Percentiles rank a stretch among this genome's conserved stretches.
These are phyloP conservation scores for Pythium aristosporum DNA, from an alignment of 352 stramenopile species.

Conservation along the genomic window DNA sequence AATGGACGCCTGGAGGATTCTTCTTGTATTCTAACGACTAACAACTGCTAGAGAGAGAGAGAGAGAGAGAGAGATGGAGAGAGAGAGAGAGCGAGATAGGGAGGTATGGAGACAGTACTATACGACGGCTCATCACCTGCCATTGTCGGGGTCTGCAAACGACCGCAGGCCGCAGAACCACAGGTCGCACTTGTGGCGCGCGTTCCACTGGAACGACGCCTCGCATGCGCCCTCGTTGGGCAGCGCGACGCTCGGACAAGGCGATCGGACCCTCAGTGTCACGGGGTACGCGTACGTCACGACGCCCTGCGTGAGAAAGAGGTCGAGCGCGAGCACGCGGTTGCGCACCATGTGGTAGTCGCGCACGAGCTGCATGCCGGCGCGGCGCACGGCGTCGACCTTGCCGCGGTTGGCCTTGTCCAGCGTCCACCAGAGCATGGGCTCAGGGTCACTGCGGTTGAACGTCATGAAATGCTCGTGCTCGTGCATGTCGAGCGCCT, in stretches of 20 bases:
- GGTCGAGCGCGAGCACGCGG: conserved; percentile 54
- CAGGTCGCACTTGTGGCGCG: conserved; percentile 68
- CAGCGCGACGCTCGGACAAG: conserved; percentile 62
- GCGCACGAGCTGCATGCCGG: conserved; percentile 59
- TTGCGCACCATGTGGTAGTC: conserved; percentile 57
- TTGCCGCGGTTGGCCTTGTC: conserved; percentile 46
- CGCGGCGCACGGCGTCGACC: conserved; percentile 58
- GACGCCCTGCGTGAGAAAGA: conserved; percentile 56
- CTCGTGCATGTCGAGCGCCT: conserved; percentile 51
- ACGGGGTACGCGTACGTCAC: conserved; percentile 45
- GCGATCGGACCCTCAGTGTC: conserved; percentile 34
- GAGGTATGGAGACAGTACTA: not conserved
- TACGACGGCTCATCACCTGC: not conserved
- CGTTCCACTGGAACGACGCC: conserved; percentile 46
- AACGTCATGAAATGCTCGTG: conserved; percentile 65
- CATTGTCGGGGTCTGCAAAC: conserved; percentile 18
- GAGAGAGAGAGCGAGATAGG: not conserved
- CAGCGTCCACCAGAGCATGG: conserved; percentile 48
- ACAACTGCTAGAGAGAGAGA: too few relatives aligned
- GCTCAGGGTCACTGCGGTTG: conserved; percentile 49
- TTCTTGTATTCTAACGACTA: too few relatives aligned
- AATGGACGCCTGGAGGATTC: too few relatives aligned
- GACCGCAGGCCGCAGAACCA: conserved; percentile 71
- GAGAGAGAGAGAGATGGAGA: not conserved
- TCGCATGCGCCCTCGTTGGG: conserved; percentile 43